Conservation (phyloP, 1,284 basidiomycete genomes). For the Apiotrichum siamense region DNA sequence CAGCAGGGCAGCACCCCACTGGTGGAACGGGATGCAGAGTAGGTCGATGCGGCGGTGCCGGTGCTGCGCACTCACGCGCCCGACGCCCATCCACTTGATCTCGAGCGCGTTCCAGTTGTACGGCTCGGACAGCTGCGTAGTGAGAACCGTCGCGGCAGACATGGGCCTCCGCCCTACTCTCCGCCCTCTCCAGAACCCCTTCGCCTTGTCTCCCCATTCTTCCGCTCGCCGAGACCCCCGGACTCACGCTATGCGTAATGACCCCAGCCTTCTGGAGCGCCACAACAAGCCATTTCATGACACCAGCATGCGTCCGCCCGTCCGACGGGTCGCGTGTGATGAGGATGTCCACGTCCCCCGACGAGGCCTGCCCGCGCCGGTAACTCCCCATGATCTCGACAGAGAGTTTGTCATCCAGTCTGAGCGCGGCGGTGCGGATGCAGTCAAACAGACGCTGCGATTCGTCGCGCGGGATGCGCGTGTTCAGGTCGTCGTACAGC, state of each 20-base stretch:
- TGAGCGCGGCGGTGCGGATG: conserved; percentile 63
- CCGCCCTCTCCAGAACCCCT: too few species aligned
- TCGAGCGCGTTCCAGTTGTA: conserved; percentile 63
- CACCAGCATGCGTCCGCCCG: conserved; percentile 65
- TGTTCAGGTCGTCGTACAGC: conserved; percentile 62
- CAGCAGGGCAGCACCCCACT: conserved; percentile 72
- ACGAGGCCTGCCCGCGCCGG: conserved; percentile 67
- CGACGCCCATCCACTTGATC: conserved; percentile 72
- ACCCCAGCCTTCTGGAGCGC: conserved; percentile 58
- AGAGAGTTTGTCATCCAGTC: conserved; percentile 64
- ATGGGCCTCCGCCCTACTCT: too few species aligned
- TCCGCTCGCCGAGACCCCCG: too few species aligned
- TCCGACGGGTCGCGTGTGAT: conserved; percentile 68
- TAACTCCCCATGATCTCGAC: conserved; percentile 88
- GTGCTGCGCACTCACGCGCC: conserved; percentile 46
- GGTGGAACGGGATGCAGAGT: conserved; percentile 67
- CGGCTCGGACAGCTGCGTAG: conserved; percentile 48
- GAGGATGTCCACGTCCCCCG: conserved; percentile 84
- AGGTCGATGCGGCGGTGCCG: conserved; percentile 71
- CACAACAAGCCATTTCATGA: conserved; percentile 52
- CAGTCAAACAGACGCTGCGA: conserved; percentile 64
- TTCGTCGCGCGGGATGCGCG: conserved; percentile 80
- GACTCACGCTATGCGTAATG: conserved; percentile 65
- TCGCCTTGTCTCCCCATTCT: too few species aligned
- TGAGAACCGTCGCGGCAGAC: too few species aligned